Conservation (phyloP, 202 grass and related monocot genomes). For the Schoenoplectus tabernaemontani region DNA sequence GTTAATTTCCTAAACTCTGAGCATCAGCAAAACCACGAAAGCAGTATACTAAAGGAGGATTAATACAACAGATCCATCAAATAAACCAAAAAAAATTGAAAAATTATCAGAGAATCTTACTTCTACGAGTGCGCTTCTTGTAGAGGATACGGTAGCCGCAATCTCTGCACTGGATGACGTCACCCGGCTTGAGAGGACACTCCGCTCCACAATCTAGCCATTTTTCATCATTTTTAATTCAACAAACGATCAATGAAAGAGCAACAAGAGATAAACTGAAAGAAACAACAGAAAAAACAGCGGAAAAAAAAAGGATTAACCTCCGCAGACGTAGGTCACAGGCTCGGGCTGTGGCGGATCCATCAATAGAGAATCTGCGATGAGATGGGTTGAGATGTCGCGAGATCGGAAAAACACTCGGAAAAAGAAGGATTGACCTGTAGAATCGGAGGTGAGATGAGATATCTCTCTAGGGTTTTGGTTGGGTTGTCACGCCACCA, state of each 20-base stretch:
- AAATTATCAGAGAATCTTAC: slow-evolving; percentile 22
- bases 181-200: slow-evolving; percentile 55
- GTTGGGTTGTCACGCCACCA: too few species aligned
- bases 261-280: background rate
- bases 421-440: slow-evolving; percentile 5
- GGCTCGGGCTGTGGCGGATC: slow-evolving; percentile 36
- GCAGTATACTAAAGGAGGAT: background rate
- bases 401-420: background rate
- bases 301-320: background rate
- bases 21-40: background rate
- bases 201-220: slow-evolving; percentile 54
- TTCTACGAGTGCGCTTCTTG: slow-evolving; percentile 59
- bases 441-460: too few species aligned
- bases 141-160: slow-evolving; percentile 83
- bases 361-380: background rate
- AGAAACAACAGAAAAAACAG: background rate
- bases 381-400: background rate
- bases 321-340: slow-evolving; percentile 34
- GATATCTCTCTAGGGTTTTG: too few species aligned
- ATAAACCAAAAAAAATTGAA: background rate
- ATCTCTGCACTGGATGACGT: slow-evolving; percentile 74
- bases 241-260: background rate
- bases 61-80: too few species aligned
- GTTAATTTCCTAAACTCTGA: too few species aligned
- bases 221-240: background rate